Conservation (phyloP, 2,329 filamentous ascomycete species). For the Epichloe coenophiala region DNA sequence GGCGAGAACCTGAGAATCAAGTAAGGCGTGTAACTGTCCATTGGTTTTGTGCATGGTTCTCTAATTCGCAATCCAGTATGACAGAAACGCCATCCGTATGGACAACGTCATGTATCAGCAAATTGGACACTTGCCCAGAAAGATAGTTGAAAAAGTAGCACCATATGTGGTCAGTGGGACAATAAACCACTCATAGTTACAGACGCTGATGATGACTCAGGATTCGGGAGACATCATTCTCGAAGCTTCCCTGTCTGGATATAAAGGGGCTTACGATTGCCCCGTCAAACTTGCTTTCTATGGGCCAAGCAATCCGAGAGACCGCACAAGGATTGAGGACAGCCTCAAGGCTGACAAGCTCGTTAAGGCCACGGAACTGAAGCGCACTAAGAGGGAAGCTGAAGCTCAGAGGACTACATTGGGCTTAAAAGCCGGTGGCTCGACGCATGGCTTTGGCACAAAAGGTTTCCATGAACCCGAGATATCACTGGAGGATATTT, state of each 20-base stretch:
- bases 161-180: slow-evolving; percentile 47
- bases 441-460: slow-evolving; percentile 23
- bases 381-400: slow-evolving; percentile 38
- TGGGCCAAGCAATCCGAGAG: slow-evolving; percentile 45
- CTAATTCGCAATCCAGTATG: slow-evolving; percentile 31
- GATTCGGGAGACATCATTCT: slow-evolving; percentile 47
- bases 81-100: slow-evolving; percentile 64
- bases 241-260: slow-evolving; percentile 56
- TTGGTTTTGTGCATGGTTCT: background rate
- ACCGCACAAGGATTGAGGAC: slow-evolving; percentile 40
- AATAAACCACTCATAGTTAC: background rate
- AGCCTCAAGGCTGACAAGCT: slow-evolving; percentile 53
- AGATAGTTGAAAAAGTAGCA: slow-evolving; percentile 56
- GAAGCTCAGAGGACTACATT: slow-evolving; percentile 35
- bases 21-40: slow-evolving; percentile 14
- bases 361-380: slow-evolving; percentile 41
- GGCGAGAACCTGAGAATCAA: slow-evolving; percentile 52
- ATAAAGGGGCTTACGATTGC: slow-evolving; percentile 56
- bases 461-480: slow-evolving; percentile 18
- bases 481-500: slow-evolving; percentile 47
- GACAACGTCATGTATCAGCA: slow-evolving; percentile 63
- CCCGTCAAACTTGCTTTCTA: slow-evolving; percentile 57
- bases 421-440: slow-evolving; percentile 24
- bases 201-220: slow-evolving; percentile 12
- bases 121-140: slow-evolving; percentile 64